Evolutionary conservation across 129 eudicot genomes (phyloP).

Genomic region (Arctium lappa): DNA sequence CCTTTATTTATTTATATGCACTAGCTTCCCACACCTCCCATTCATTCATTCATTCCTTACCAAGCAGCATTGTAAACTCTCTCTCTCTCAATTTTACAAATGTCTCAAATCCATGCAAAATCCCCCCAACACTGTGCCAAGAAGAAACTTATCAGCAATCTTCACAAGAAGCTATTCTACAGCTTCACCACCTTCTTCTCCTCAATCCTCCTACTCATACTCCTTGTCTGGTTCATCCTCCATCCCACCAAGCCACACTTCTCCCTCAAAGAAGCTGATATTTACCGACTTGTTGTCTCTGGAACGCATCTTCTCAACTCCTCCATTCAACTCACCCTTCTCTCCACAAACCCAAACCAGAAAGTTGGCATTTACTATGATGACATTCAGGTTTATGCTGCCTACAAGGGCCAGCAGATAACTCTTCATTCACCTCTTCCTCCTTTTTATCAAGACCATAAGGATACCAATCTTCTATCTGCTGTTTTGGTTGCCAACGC

Average conservation of each 20-base stretch:
- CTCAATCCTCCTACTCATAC: conserved; percentile 42
- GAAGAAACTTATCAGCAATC: conserved; percentile 29
- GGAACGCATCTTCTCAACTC: conserved; percentile 58
- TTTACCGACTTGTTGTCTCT: conserved; percentile 64
- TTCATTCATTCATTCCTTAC: conserved; percentile 16
- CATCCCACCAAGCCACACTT: conserved; percentile 73
- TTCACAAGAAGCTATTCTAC: conserved; percentile 50
- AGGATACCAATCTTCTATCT: conserved; percentile 45
- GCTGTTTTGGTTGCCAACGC: conserved; percentile 39
- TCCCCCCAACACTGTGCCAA: conserved; percentile 86
- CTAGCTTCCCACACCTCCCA: not conserved
- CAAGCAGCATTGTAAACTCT: conserved; percentile 12
- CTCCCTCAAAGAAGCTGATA: conserved; percentile 58
- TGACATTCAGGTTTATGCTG: conserved; percentile 38
- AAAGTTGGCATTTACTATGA: conserved; percentile 72
- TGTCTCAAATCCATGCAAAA: conserved; percentile 58
- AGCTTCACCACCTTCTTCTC: conserved; percentile 37
- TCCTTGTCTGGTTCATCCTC: conserved; percentile 50
- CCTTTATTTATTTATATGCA: conserved; percentile 14
- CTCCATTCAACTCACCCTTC: conserved; percentile 62
- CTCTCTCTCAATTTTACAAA: conserved; percentile 17
- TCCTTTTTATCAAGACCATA: conserved; percentile 62
- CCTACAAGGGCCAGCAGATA: conserved; percentile 64
- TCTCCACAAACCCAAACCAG: conserved; percentile 57
- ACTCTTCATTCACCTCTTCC: conserved; percentile 40